Base-by-base conservation (phyloP, 164 flowering plant species). In the Vitis amurensis region DNA sequence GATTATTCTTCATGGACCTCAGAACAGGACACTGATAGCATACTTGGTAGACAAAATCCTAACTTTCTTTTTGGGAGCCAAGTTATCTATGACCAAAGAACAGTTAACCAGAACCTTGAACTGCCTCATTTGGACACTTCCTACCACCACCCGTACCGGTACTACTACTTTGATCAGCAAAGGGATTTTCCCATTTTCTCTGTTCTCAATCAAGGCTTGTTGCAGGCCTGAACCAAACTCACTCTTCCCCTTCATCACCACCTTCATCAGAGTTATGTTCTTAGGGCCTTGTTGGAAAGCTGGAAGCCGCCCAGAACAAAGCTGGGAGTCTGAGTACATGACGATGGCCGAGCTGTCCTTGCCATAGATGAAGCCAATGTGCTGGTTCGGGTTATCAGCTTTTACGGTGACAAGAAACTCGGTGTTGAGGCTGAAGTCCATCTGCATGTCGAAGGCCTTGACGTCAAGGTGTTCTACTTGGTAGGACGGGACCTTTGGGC, bases 151-250 rank as follows among this genome's bases (percentile, higher is more conserved):
- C 0, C 31, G 70, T 16, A 91, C 80, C 6, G 94, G 97, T 4
- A 69, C 87, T 57, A 16, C 75, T 3, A 89, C 87, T 51, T 0
- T 61, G 0, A 91, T 79, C 10, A 68, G 59, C 77, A 91, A 67
- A 0, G 92, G 94, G 23, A 89, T 74, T 58, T 59, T 80, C 55
- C 82, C 85, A 0, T 55, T 70, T 0, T 83, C 13, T 64, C 69
- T 16, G 68, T 78, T 80, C 2, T 81, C 71, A 67, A 74, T 63
- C 5, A 87, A 66, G 0, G 87, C 84, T 14, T 66, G 74, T 27
- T 88, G 93, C 13, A 89, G 81, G 4, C 84, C 89, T 2, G 87
- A 78, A 37, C 88, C 94, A 14, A 86, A 80, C 57, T 69, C 74
- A 50, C 81, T 80, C 47, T 80, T 79, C 37, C 97, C 97, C 13